Percentiles rank a stretch among this genome's conserved stretches.
Conservation (phyloP, 2,329 filamentous ascomycete species). For the Blastomyces emzantsi region DNA sequence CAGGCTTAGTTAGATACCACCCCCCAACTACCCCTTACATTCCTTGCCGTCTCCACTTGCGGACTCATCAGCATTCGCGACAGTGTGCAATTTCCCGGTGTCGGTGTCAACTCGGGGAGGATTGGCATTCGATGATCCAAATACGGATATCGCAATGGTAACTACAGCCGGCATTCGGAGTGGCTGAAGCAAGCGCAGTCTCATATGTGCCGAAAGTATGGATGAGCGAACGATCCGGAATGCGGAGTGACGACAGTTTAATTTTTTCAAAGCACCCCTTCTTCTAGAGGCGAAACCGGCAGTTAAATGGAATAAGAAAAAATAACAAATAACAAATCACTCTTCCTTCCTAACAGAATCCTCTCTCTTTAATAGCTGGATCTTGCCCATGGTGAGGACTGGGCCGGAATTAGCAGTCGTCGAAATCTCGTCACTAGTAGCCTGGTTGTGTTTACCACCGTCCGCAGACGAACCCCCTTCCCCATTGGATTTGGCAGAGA, state of each 20-base stretch:
- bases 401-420: constrained; percentile 22
- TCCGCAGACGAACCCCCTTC: constrained; percentile 18
- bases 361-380: constrained; percentile 40
- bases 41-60: neutral
- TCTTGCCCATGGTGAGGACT: constrained; percentile 34
- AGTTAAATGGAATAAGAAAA: neutral
- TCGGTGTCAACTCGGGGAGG: neutral
- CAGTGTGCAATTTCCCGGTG: neutral
- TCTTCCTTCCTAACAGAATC: constrained; percentile 21
- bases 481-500: constrained; percentile 26
- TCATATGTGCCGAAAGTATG: neutral
- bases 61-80: neutral
- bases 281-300: neutral
- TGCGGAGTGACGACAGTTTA: neutral
- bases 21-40: too few relatives aligned
- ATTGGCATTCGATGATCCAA: neutral
- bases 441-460: constrained; percentile 16
- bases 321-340: neutral
- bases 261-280: neutral
- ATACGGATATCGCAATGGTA: neutral
- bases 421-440: constrained; percentile 21
- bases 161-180: neutral
- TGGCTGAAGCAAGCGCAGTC: neutral
- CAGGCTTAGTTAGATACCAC: neutral
- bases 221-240: neutral